Evolutionary conservation across 768 basidiomycete genomes (phyloP).

Genomic region (Pisolithus albus): DNA sequence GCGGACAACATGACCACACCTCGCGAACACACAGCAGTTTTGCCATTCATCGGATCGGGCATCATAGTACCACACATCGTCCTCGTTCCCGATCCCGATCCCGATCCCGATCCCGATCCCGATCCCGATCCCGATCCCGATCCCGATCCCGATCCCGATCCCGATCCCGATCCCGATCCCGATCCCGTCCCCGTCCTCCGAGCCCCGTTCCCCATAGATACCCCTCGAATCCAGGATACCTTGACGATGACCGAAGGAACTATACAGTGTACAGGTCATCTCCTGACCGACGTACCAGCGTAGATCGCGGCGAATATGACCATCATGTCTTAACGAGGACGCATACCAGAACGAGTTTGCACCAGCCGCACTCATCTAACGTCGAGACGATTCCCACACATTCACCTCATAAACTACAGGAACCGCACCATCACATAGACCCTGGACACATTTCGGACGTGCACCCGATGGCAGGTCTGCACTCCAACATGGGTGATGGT

Average conservation of each 20-base stretch:
- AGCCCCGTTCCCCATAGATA: constrained; percentile 20
- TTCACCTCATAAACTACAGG: neutral
- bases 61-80: too few relatives aligned
- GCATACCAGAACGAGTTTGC: constrained; percentile 15
- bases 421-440: neutral
- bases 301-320: constrained; percentile 5
- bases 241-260: neutral
- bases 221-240: constrained; percentile 15
- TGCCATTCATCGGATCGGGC: neutral
- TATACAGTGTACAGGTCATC: constrained; percentile 6
- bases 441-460: neutral
- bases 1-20: constrained; percentile 6
- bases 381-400: neutral
- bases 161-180: too few relatives aligned
- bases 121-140: too few relatives aligned
- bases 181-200: too few relatives aligned
- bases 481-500: constrained; percentile 14
- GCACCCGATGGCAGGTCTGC: constrained; percentile 11
- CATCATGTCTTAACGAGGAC: constrained; percentile 8
- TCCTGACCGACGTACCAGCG: constrained; percentile 1
- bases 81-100: too few relatives aligned
- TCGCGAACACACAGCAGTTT: neutral
- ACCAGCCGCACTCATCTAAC: constrained; percentile 2
- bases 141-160: too few relatives aligned
- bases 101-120: too few relatives aligned